Evolutionary conservation across 345 rosid species (phyloP).

Genomic region (Reutealis trisperma): DNA sequence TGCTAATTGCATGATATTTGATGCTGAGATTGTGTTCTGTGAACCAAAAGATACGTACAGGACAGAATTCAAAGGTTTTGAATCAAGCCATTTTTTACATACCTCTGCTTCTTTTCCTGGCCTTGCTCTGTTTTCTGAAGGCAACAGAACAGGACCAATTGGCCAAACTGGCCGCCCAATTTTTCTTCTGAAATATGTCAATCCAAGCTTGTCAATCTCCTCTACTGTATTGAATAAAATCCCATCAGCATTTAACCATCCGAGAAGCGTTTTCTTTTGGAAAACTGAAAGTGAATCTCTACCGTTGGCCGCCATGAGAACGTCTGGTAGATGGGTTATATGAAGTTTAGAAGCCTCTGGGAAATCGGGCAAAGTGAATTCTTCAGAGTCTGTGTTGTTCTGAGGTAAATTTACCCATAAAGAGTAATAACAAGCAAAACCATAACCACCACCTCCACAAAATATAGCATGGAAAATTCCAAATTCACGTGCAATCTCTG

Average conservation of each 20-base stretch:
- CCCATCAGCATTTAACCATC: constrained; percentile 53
- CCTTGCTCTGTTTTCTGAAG: constrained; percentile 28
- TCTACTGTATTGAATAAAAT: constrained; percentile 63
- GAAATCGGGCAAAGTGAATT: constrained; percentile 54
- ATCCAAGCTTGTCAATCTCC: constrained; percentile 54
- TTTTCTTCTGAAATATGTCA: constrained; percentile 49
- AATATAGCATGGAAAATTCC: constrained; percentile 56
- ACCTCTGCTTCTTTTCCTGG: constrained; percentile 23
- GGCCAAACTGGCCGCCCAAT: constrained; percentile 51
- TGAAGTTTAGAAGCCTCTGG: constrained; percentile 52
- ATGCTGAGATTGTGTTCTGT: constrained; percentile 49
- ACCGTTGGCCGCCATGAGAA: constrained; percentile 48
- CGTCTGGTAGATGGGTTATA: constrained; percentile 44
- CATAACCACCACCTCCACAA: constrained; percentile 48
- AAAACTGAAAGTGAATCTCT: constrained; percentile 50
- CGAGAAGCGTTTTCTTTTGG: constrained; percentile 38
- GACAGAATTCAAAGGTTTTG: constrained; percentile 57
- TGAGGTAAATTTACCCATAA: constrained; percentile 54
- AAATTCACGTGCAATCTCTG: constrained; percentile 47
- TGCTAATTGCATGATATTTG: constrained; percentile 65
- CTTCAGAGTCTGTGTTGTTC: constrained; percentile 26
- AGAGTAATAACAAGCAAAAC: constrained; percentile 62
- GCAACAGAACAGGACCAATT: constrained; percentile 57
- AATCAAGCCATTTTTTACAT: constrained; percentile 57
- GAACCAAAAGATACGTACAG: constrained; percentile 72